Base-by-base conservation (phyloP, 1,284 basidiomycete species). In the Ceratobasidium sp. region DNA sequence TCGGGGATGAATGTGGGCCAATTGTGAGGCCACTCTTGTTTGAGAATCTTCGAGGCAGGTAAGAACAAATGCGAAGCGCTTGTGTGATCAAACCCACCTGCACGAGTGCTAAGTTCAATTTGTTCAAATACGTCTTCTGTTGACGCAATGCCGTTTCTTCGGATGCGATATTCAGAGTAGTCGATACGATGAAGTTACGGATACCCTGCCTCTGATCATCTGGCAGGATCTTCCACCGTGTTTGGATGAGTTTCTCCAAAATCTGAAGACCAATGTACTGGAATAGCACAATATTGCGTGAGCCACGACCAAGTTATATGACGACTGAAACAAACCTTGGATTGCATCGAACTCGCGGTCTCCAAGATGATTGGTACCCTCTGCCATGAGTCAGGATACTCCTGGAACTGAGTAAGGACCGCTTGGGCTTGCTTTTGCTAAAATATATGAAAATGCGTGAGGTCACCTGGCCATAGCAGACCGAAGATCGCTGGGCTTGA, bases 21-120 rank as follows among this genome's bases (percentile, higher is more conserved):
- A 83, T 98, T 97, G 84, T 99, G 96, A 26, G 97, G 98, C 98
- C 98, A 99, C 84, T 99, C 98, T 88, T 99, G 98, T 87, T 99
- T 99, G 81, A 99, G 88, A 80, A 99, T 98, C 95, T 99, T 83
- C 5, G 23, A 26, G 44, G 71, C 20, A 54, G 26, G 56, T 75
- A 28, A 73, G 57, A n/a, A 65, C 33, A 40, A 59, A 70, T 65
- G 77, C 46, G 71, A 38, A 66, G 61, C 61, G 2, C 33, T 23
- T 57, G 52, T 42, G 52, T 59, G 59, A 15, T 56, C 59, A 0
- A 26, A 86, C 90, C 78, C 79, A 95, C 96, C 87, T 97, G 96
- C 74, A 99, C 95, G 57, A 99, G 89, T 40, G 97, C 96, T 66
- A 99, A 89, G 85, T 99, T 98, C 80, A 99, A 90, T 87, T 99